These are phyloP conservation scores for Gonium pectorale DNA, from an alignment of 139 green algal species.

Conservation along the genomic window DNA sequence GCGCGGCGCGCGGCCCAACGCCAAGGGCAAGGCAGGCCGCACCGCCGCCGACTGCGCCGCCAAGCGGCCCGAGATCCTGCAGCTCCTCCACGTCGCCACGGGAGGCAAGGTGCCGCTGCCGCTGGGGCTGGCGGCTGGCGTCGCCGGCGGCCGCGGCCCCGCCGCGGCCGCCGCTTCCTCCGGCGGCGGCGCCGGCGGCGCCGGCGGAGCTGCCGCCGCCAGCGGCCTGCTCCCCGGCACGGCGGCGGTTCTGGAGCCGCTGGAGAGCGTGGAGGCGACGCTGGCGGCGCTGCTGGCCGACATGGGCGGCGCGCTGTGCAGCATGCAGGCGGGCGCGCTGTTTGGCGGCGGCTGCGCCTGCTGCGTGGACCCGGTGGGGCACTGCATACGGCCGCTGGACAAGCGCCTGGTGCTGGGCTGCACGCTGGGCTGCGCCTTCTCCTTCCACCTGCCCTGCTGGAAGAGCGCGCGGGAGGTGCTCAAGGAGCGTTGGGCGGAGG, in stretches of 20 bases:
- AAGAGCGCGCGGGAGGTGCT: conserved; percentile 17
- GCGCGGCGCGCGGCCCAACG: conserved; percentile 39
- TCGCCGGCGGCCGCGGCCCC: background rate
- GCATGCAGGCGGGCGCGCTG: conserved; percentile 12
- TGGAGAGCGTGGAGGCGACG: conserved; percentile 40
- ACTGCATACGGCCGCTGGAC: conserved; percentile 36
- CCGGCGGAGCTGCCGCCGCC: background rate
- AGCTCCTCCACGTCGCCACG: conserved; percentile 32
- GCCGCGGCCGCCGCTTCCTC: background rate
- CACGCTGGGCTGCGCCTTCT: conserved; percentile 37
- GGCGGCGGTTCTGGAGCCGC: conserved; percentile 36
- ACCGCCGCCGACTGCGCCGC: conserved; percentile 55
- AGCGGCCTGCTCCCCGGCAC: conserved; percentile 34
- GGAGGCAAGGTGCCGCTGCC: conserved; percentile 46
- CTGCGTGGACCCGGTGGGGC: conserved; percentile 29
- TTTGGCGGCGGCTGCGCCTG: conserved; percentile 6
- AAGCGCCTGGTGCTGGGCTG: conserved; percentile 40
- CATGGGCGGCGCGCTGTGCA: conserved; percentile 45
- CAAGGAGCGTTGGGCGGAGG: conserved; percentile 24
- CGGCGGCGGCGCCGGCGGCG: background rate
- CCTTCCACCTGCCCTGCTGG: conserved; percentile 43
- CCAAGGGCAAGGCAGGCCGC: conserved; percentile 49
- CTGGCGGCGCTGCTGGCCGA: conserved; percentile 41
- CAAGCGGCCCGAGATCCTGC: conserved; percentile 48
- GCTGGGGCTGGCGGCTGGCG: conserved; percentile 17